Evolutionary conservation across 148 eudicot genomes (phyloP), one percentile per base, ranked within the genome.

Genomic region (Agrostemma githago): DNA sequence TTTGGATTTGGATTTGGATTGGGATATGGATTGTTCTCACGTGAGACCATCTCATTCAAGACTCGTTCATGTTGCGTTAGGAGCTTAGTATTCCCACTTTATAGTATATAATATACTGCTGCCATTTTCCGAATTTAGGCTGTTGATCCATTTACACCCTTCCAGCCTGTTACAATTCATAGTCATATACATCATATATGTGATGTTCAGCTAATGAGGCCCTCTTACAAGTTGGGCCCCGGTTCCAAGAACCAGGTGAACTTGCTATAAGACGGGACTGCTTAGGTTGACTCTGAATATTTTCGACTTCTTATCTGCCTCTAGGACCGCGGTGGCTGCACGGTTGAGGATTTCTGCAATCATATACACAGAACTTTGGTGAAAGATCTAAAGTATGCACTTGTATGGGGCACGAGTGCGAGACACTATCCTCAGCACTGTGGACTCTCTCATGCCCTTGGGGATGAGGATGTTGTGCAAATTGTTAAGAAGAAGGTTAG

Each of bases 381-480:
- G 83, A 96, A 89, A 83, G 97, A 96, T 44, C 89, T 96, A 63
- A 96, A 96, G 78, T 96, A 96, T 70, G 97, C 88, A 3, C 80
- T 96, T 12, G 97, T 88, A 74, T 96, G 99, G 99, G 99, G 99
- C 44, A 83, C 74, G 41, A 90, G 99, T 86, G 92, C 96, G 53
- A 92, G 97, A 82, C 99, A 96, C 67, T 89, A 86, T 78, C 99
- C 99, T 7, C 99, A 96, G 77, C 94, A 96, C 78, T 96, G 99
- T 90, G 99, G 99, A 43, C 90, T 86, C 38, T 64, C 87, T 82
- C 99, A 96, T 72, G 67, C 61, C 73, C 96, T 96, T 87, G 86
- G 85, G 43, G 99, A 96, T 81, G 99, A 96, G 84, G 99, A 96
- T 80, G 99, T 96, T 10, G 99, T 96, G 53, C 99, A 96, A 75